phyloP scores from a whole-genome alignment of 495 filamentous ascomycete genomes.

The Cryomyces minteri region DNA sequence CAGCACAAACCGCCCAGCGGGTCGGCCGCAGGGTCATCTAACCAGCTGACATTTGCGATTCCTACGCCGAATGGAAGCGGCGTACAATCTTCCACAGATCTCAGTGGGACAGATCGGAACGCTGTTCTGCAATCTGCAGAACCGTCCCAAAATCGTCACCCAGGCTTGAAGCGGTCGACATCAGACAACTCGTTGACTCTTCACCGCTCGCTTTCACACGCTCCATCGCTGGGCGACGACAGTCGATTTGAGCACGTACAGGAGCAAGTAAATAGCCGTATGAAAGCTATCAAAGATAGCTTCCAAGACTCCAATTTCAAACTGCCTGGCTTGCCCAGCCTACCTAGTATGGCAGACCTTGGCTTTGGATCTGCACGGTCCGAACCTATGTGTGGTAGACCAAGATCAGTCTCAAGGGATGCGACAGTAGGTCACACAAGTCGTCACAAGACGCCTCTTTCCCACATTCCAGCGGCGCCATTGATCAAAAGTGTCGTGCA shows the following conservation, averaged over 20 bases:
- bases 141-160: background rate
- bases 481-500: background rate
- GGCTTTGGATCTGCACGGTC: constrained; percentile 19
- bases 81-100: too few species aligned
- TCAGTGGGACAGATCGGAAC: too few species aligned
- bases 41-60: too few species aligned
- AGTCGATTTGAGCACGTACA: constrained; percentile 64
- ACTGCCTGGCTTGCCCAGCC: constrained; percentile 40
- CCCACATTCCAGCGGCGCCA: background rate
- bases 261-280: constrained; percentile 63
- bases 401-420: too few species aligned
- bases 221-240: constrained; percentile 75
- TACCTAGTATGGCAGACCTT: constrained; percentile 13
- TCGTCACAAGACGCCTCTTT: background rate
- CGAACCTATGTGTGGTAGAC: background rate
- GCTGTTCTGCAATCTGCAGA: too few species aligned
- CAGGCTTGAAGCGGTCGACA: constrained; percentile 35
- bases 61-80: too few species aligned
- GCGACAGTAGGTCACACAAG: background rate
- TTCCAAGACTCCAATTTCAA: constrained; percentile 62
- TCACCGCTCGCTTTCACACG: constrained; percentile 39
- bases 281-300: constrained; percentile 85
- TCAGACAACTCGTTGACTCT: constrained; percentile 59
- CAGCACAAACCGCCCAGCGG: too few species aligned
- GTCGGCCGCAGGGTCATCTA: too few species aligned